A percentile compares a stretch with the other conserved stretches of the same genome.
Evolutionary conservation across 1,284 basidiomycete species (phyloP).

Genomic region (Cutaneotrichosporon sp.): DNA sequence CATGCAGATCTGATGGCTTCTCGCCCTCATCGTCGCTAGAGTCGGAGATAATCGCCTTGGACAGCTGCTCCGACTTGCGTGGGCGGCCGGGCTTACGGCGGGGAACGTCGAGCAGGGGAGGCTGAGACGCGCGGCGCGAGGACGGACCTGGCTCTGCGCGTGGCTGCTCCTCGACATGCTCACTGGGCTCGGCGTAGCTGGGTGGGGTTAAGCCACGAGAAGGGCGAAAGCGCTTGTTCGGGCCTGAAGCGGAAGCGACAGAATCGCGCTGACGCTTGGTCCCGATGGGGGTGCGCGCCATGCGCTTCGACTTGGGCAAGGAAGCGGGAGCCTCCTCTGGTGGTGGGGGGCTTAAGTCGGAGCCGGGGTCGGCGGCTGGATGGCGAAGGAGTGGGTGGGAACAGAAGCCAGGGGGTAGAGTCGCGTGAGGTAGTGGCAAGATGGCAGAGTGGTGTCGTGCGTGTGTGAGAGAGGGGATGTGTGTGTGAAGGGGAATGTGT

Average conservation of each 20-base stretch:
- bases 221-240: slow-evolving; percentile 3
- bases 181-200: not conserved
- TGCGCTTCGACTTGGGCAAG: not conserved
- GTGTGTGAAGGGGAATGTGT: not conserved
- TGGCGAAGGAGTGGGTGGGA: not conserved
- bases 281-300: not conserved
- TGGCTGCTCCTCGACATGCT: not conserved
- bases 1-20: not conserved
- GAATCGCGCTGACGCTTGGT: not conserved
- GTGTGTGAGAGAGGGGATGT: not conserved
- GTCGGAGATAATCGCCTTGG: not conserved
- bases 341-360: not conserved
- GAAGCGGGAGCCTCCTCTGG: not conserved
- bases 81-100: slow-evolving; percentile 2
- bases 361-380: not conserved
- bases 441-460: not conserved
- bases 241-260: not conserved
- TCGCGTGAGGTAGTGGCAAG: not conserved
- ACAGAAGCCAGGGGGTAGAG: not conserved
- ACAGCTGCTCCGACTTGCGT: slow-evolving; percentile 1
- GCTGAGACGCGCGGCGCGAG: not conserved
- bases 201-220: not conserved
- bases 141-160: not conserved
- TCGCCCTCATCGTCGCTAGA: not conserved
- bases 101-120: not conserved